phyloP scores from a whole-genome alignment of 129 eudicot genomes.

The Cynara cardunculus region DNA sequence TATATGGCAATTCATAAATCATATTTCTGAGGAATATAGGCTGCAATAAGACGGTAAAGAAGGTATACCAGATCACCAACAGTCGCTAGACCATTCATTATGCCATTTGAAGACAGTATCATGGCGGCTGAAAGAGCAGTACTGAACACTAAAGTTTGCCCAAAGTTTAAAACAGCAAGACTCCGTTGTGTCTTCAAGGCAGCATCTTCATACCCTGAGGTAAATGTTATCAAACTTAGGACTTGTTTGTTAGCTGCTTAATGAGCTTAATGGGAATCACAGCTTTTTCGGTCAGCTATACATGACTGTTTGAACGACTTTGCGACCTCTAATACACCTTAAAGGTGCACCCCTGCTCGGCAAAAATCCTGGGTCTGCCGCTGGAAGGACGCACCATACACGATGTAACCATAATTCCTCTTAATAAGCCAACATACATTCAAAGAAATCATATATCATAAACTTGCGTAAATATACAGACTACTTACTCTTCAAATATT shows the following conservation, averaged over 20 bases:
- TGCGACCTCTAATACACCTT: no score
- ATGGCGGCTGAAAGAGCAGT: slow-evolving; percentile 87
- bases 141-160: slow-evolving; percentile 84
- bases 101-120: slow-evolving; percentile 75
- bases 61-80: slow-evolving; percentile 91
- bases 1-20: slow-evolving; percentile 1
- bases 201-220: slow-evolving; percentile 91
- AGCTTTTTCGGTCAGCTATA: no score
- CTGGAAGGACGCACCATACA: neutral
- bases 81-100: slow-evolving; percentile 74
- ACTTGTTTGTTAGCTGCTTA: no score
- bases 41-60: slow-evolving; percentile 1
- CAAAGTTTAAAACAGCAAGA: slow-evolving; percentile 90
- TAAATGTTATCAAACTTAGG: neutral
- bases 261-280: no score
- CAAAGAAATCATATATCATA: neutral
- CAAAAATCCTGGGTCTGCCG: no score
- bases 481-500: slow-evolving; percentile 72
- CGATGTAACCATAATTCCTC: neutral
- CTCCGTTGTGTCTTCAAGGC: slow-evolving; percentile 95
- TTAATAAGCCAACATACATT: neutral
- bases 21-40: neutral
- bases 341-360: no score
- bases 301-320: no score
- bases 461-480: slow-evolving; percentile 6